Conservation (phyloP, 352 stramenopile species). For the Pythium sukuiense region DNA sequence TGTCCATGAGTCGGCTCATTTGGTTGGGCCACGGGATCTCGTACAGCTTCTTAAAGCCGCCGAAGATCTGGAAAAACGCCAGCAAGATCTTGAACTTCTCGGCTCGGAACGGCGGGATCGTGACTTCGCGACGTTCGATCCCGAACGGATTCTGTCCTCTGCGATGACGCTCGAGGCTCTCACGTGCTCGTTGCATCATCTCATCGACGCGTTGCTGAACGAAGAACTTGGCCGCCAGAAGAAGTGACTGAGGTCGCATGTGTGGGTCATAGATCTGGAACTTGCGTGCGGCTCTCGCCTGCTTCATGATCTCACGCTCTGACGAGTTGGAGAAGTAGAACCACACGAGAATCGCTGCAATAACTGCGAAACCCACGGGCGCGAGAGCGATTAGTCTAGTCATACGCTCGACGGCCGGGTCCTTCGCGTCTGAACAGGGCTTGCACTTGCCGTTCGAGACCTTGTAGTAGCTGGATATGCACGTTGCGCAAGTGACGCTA, state of each 20-base stretch:
- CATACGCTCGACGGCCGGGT: constrained; percentile 38
- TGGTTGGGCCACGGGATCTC: constrained; percentile 65
- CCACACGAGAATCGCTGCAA: constrained; percentile 38
- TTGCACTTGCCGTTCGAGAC: constrained; percentile 58
- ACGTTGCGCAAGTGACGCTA: constrained; percentile 53
- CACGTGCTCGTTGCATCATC: constrained; percentile 16
- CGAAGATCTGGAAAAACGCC: constrained; percentile 76
- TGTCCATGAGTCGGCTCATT: constrained; percentile 62
- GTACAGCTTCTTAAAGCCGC: constrained; percentile 72
- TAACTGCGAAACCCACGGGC: constrained; percentile 35
- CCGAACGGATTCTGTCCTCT: constrained; percentile 33
- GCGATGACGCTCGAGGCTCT: constrained; percentile 7
- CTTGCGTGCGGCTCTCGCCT: constrained; percentile 49
- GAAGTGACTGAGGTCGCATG: constrained; percentile 21
- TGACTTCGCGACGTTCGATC: constrained; percentile 31
- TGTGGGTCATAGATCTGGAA: constrained; percentile 49
- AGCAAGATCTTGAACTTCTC: constrained; percentile 84
- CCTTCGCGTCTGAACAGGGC: constrained; percentile 44
- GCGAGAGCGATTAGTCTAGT: constrained; percentile 42
- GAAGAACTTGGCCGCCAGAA: constrained; percentile 30
- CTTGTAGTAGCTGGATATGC: constrained; percentile 51
- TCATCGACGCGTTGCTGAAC: constrained; percentile 26
- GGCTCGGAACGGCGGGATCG: constrained; percentile 37
- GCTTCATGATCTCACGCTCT: constrained; percentile 51
- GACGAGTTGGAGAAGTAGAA: constrained; percentile 49